phyloP scores from a whole-genome alignment of 805 yeast species.

The Osmozyma mogii region DNA sequence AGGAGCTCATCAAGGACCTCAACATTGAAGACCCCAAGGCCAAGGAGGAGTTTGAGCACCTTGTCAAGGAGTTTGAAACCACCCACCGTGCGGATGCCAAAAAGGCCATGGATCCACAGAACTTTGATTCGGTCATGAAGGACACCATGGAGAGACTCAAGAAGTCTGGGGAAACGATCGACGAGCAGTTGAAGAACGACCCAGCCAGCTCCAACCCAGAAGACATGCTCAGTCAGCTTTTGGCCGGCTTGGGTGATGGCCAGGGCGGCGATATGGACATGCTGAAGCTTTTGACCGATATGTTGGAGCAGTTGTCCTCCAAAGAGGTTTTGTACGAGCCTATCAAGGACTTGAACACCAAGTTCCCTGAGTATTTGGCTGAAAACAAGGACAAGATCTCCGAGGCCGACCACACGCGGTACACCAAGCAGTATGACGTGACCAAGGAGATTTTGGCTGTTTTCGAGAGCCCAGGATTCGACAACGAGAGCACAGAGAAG shows the following conservation, averaged over 20 bases:
- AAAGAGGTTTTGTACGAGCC: constrained; percentile 87
- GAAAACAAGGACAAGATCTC: constrained; percentile 40
- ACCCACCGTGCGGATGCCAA: constrained; percentile 26
- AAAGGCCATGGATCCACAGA: constrained; percentile 23
- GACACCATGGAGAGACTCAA: constrained; percentile 75
- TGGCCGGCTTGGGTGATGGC: constrained; percentile 34
- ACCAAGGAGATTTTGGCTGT: constrained; percentile 53
- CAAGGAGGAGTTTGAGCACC: constrained; percentile 40
- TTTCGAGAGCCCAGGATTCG: constrained; percentile 60
- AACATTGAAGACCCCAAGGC: constrained; percentile 47
- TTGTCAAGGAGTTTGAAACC: constrained; percentile 36
- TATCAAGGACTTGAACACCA: constrained; percentile 65
- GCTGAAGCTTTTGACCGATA: constrained; percentile 55
- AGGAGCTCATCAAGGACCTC: constrained; percentile 40
- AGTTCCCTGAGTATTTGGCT: constrained; percentile 65
- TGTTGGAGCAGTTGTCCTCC: constrained; percentile 75
- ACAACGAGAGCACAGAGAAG: constrained; percentile 37
- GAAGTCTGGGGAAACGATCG: constrained; percentile 66
- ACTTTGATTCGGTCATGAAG: constrained; percentile 69
- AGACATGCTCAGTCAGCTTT: constrained; percentile 58
- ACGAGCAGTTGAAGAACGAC: constrained; percentile 46
- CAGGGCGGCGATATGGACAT: constrained; percentile 47
- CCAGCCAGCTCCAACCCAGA: constrained; percentile 30
- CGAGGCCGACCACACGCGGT: constrained; percentile 43
- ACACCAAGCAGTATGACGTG: constrained; percentile 52